Evolutionary conservation across 768 basidiomycete species (phyloP), one percentile per base, ranked within the genome.

Genomic region (Pulveroboletus sp.): DNA sequence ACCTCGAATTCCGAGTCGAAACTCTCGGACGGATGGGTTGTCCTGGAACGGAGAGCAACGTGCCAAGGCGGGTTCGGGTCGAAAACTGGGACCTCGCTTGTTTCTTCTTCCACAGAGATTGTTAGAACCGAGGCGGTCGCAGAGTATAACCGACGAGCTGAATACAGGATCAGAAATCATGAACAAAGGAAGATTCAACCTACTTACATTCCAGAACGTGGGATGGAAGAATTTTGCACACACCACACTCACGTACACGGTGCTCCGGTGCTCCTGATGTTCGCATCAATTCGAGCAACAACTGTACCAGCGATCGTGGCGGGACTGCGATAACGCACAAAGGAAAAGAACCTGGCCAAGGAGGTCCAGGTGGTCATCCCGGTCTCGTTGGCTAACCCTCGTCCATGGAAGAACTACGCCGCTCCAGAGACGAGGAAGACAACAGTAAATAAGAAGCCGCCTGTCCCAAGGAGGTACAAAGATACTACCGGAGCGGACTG

Each of bases 81-180:
- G 13, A 43, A 34, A 16, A 11, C 23, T 1, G 56, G 50, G 24
- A 29, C 16, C 13, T 49, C 43, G 4, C 26, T 30, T 5, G 48
- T 41, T 46, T 63, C 61, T n/a, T 54, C 50, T 43, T 62, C 61
- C 44, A 62, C 61, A 32, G 20, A 43, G 8, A 63, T 62, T 14
- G 57, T 42, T 4, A 50, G 61, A 7, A 55, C 13, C 22, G 35
- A 54, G 26, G 49, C 13, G 11, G 54, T 61, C 17, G 31, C 49
- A 19, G 58, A 42, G 35, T 57, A 47, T 40, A 19, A 55, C 1
- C 56, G 0, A 63, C 49, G 6, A 46, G 17, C 58, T 62, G 26
- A 3, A 1, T 6, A 7, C 3, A 40, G 7, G 14, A 17, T 51
- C 12, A 43, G 14, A 6, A n/a, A 27, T 5, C 10, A 27, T 11